phyloP scores from a whole-genome alignment of 345 rosid species.

The Acer yangbiense region DNA sequence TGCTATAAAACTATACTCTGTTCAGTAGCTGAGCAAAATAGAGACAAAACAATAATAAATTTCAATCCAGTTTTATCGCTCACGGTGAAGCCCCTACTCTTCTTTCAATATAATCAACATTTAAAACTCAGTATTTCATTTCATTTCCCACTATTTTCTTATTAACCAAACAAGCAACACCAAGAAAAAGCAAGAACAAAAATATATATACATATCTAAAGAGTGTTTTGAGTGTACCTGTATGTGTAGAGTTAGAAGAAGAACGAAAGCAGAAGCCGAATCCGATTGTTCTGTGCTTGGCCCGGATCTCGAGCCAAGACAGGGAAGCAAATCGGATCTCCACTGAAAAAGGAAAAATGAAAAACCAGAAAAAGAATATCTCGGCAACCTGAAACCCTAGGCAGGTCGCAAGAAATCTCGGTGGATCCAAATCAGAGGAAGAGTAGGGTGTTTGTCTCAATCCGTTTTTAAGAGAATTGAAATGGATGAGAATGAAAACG shows the following conservation, averaged over 20 bases:
- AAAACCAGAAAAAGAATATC: background rate
- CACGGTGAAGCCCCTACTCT: background rate
- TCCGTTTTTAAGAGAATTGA: conserved; percentile 22
- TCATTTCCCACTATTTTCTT: background rate
- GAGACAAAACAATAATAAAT: background rate
- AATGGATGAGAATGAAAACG: conserved; percentile 33
- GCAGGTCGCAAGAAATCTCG: background rate
- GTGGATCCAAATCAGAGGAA: conserved; percentile 22
- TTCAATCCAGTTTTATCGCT: background rate
- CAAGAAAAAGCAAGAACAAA: background rate
- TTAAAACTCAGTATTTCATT: background rate
- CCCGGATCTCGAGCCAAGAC: conserved; percentile 99
- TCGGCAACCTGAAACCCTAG: conserved; percentile 34
- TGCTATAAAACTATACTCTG: background rate
- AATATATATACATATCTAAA: background rate
- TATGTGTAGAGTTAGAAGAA: conserved; percentile 4
- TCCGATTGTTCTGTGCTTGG: conserved; percentile 70
- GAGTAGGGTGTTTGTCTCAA: conserved; percentile 24
- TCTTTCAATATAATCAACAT: background rate
- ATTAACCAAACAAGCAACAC: conserved; percentile 22
- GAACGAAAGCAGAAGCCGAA: conserved; percentile 37
- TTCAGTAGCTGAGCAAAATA: background rate
- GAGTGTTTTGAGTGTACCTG: conserved; percentile 14
- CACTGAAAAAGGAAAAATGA: conserved; percentile 1
- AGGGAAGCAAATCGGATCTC: conserved; percentile 50